Base-by-base conservation (phyloP, 495 filamentous ascomycete species). In the Chaetomium tenue region DNA sequence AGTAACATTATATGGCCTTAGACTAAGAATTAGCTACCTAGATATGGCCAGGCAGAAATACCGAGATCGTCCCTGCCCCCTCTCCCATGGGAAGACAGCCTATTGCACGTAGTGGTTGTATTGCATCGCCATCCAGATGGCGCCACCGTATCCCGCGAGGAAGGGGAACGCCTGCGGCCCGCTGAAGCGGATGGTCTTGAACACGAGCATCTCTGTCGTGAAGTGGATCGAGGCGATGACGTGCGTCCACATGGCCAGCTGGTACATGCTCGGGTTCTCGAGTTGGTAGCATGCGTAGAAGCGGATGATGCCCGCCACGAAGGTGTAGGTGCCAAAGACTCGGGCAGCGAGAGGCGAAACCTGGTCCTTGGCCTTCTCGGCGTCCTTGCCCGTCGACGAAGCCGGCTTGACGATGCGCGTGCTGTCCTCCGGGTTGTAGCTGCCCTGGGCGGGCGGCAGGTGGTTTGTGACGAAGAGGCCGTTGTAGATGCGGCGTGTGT, bases 261-360 rank as follows among this genome's bases (percentile, higher is more conserved):
- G 82, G 70, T 97, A 98, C 12, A 90, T 73, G 39, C 78, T 77
- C 3, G 85, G 80, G 60, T 89, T 85, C 46, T 83, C 77, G 63
- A 96, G 88, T 74, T 96, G 81, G 80, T 96, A 97, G 28, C 89
- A 90, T 12, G 91, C 91, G 69, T 94, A 95, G 66, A 93, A 71
- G 33, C 94, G 86, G 55, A 98, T 81, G 40, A 96, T 76, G 40
- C 84, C 79, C 15, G 87, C 83, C 56, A 96, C 74, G 66, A 93
- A 82, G 0, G 93, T 97, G 86, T 92, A 99, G 63, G 91, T 96
- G 48, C 91, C 95, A 73, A 98, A 97, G 12, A 90, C 84, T 58
- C 94, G 89, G 7, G 89, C 86, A 26, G 88, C 88, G 42, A 97
- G 86, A 5, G 88, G 81, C 4, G 88, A 91, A 25, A 87, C 86